A percentile compares a stretch with the other conserved stretches of the same genome.
phyloP scores from a whole-genome alignment of 768 basidiomycete species.

The Boletus fagicola region DNA sequence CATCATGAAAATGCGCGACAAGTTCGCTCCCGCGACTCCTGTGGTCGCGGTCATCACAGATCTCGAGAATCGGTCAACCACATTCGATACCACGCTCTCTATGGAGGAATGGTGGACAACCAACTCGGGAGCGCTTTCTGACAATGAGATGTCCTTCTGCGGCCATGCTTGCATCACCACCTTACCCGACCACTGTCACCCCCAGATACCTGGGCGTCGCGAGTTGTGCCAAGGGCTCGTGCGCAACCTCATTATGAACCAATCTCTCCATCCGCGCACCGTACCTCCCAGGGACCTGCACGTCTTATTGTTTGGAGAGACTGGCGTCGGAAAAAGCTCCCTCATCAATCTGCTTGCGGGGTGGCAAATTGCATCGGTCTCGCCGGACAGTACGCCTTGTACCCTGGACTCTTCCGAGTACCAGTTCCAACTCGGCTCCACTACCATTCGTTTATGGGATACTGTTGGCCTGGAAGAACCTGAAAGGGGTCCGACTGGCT shows the following conservation, averaged over 20 bases:
- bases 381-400: constrained; percentile 29
- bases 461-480: constrained; percentile 35
- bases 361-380: constrained; percentile 22
- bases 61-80: constrained; percentile 26
- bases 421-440: constrained; percentile 22
- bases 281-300: constrained; percentile 26
- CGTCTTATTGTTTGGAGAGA: constrained; percentile 42
- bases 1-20: constrained; percentile 17
- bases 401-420: constrained; percentile 35
- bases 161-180: constrained; percentile 42
- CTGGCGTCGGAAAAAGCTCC: constrained; percentile 25
- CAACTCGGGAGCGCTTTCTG: constrained; percentile 29
- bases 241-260: constrained; percentile 17
- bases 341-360: constrained; percentile 32
- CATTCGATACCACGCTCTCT: constrained; percentile 9
- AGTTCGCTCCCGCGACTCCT: constrained; percentile 15
- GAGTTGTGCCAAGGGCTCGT: constrained; percentile 18
- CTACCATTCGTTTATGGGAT: constrained; percentile 32
- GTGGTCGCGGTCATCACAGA: constrained; percentile 33
- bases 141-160: constrained; percentile 31
- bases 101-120: constrained; percentile 41
- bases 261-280: constrained; percentile 19
- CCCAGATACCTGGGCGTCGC: constrained; percentile 21
- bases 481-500: constrained; percentile 16
- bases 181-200: constrained; percentile 21